These are phyloP conservation scores for Debaryomycetaceae sp. DNA, from an alignment of 1,139 yeast species.

Conservation along the genomic window DNA sequence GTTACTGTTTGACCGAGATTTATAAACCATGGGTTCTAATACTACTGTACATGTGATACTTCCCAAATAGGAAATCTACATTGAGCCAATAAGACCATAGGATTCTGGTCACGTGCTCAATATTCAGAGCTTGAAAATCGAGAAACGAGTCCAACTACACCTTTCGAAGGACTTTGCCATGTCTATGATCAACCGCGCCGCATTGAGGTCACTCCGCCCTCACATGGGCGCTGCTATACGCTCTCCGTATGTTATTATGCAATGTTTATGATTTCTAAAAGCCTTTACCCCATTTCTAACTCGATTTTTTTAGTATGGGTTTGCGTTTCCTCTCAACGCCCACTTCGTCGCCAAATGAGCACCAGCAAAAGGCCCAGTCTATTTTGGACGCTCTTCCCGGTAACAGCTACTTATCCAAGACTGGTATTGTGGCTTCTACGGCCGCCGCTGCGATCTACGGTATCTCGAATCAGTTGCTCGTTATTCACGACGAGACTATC, in stretches of 20 bases:
- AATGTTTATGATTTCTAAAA: no score
- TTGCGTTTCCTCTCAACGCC: slow-evolving; percentile 57
- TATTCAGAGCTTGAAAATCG: no score
- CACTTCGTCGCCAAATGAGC: slow-evolving; percentile 65
- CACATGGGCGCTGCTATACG: slow-evolving; percentile 28
- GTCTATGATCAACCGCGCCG: slow-evolving; percentile 39
- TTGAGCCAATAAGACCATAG: no score
- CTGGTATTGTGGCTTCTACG: slow-evolving; percentile 89
- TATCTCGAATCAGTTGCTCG: slow-evolving; percentile 84
- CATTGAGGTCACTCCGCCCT: slow-evolving; percentile 35
- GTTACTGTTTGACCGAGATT: no score
- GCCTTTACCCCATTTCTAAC: no score
- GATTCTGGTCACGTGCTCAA: no score
- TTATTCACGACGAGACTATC: slow-evolving; percentile 89
- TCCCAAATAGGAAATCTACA: no score
- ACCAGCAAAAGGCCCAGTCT: slow-evolving; percentile 84
- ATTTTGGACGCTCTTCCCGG: slow-evolving; percentile 93
- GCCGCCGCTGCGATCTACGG: slow-evolving; percentile 94
- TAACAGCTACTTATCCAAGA: slow-evolving; percentile 75
- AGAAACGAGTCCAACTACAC: no score
- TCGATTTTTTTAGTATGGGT: slow-evolving; percentile 37
- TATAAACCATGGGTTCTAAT: no score
- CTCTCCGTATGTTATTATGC: slow-evolving; percentile 31
- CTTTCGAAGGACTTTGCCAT: no score
- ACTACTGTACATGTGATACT: no score